Conservation (phyloP, 2,329 filamentous ascomycete species). For the Aspergillus pseudotamarii region DNA sequence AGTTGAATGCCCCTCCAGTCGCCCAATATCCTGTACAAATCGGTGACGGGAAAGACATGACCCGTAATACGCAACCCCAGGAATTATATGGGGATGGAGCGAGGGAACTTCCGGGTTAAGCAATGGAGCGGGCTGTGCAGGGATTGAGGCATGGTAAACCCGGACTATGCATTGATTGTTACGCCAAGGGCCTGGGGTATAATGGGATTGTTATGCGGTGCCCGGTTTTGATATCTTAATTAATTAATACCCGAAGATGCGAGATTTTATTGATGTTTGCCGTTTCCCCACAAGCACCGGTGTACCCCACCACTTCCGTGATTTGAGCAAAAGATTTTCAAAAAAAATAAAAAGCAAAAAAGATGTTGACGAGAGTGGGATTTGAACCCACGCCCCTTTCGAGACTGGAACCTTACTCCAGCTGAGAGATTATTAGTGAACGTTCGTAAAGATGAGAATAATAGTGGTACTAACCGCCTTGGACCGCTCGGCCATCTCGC, state of each 20-base stretch:
- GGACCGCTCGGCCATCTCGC: slow-evolving; percentile 6
- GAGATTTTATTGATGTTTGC: background rate
- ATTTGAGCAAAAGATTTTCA: too few relatives aligned
- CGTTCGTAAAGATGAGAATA: too few relatives aligned
- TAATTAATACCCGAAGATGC: background rate
- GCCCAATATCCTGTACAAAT: too few relatives aligned
- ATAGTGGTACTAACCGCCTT: background rate
- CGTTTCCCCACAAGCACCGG: background rate
- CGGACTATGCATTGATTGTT: too few relatives aligned
- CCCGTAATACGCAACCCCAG: background rate
- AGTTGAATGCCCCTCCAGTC: background rate
- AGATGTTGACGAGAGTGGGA: slow-evolving; percentile 7
- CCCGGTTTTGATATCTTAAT: background rate
- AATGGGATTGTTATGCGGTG: background rate
- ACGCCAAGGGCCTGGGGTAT: background rate
- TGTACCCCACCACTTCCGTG: background rate
- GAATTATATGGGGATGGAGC: background rate
- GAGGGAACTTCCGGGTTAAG: background rate
- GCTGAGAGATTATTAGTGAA: background rate
- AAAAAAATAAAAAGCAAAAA: background rate
- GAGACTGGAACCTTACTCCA: slow-evolving; percentile 8
- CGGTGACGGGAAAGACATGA: background rate
- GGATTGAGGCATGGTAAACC: too few relatives aligned
- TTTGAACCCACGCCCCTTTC: slow-evolving; percentile 8
- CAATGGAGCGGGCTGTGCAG: background rate